Base-by-base conservation (phyloP, 768 basidiomycete species). In the Naganishia kalamii region DNA sequence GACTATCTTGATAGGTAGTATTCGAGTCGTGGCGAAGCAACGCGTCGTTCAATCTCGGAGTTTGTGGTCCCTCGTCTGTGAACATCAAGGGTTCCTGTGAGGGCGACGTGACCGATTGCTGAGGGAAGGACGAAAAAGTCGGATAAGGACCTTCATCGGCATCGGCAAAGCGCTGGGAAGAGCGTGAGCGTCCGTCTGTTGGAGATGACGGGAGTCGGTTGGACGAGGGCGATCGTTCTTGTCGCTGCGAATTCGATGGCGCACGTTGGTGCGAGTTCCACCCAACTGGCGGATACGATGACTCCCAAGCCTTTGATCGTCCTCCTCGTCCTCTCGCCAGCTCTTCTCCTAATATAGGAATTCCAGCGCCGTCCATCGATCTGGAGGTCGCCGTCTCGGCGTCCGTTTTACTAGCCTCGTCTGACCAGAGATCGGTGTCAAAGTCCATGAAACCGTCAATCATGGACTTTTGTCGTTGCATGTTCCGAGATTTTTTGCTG, bases 401-500 rank as follows among this genome's bases (percentile, higher is more conserved):
- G 23, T 35, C 40, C 35, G 30, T 62, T 6, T 41, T 27, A 29
- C 48, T 51, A n/a, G 43, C 65, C 23, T 47, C 61, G 27, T 57
- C 60, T 7, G 51, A 49, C 76, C 74, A 76, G 7, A 72, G 72
- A 68, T 77, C 76, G 10, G 67, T 73, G 54, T 77, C 76, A 30
- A 70, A 70, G 35, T 70, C 68, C 19, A 65, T 63, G 59, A 71
- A 77, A 19, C 76, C 76, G 54, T 77, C 76, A 25, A 77, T 68
- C 75, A 77, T 74, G 30, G 69, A 71, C 60, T 74, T 74, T 62
- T 77, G 76, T 47, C 76, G 35, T 50, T 67, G 68, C 25, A 72
- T 71, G 25, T 65, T 69, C 7, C 65, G 59, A 60, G 72, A 74
- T 60, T 77, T 77, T 60, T 68, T 72, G 37, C 49, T 69, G 13